Evolutionary conservation across 2,329 filamentous ascomycete genomes (phyloP).

Genomic region (Colletotrichum higginsianum): DNA sequence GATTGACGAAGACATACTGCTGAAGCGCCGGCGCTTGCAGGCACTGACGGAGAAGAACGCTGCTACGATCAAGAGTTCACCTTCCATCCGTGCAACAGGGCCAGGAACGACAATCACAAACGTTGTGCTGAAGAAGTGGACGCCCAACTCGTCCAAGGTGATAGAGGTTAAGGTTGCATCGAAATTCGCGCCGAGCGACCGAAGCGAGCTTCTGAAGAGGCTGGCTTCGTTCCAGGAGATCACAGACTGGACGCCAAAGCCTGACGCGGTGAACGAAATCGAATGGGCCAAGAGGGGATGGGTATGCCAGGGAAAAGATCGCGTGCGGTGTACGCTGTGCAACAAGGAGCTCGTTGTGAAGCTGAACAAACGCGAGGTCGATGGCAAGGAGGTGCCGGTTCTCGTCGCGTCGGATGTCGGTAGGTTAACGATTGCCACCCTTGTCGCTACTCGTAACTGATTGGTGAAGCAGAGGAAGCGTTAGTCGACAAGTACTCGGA

Average conservation of each 20-base stretch:
- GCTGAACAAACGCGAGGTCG: slow-evolving; percentile 73
- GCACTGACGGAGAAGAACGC: slow-evolving; percentile 42
- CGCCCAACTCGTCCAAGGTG: slow-evolving; percentile 47
- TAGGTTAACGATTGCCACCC: slow-evolving; percentile 44
- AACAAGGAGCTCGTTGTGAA: slow-evolving; percentile 88
- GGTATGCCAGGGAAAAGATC: slow-evolving; percentile 87
- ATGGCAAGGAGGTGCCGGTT: slow-evolving; percentile 69
- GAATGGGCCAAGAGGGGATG: slow-evolving; percentile 96
- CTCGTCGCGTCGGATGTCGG: slow-evolving; percentile 73
- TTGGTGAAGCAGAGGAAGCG: slow-evolving; percentile 64
- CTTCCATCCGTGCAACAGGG: slow-evolving; percentile 27
- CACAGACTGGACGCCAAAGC: slow-evolving; percentile 94
- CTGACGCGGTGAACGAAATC: slow-evolving; percentile 86
- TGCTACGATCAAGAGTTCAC: slow-evolving; percentile 32
- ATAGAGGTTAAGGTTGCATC: slow-evolving; percentile 45
- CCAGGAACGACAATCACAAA: slow-evolving; percentile 56
- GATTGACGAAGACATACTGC: slow-evolving; percentile 59
- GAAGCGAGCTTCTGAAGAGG: slow-evolving; percentile 83
- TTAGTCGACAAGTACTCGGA: slow-evolving; percentile 83
- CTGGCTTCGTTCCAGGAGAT: slow-evolving; percentile 92
- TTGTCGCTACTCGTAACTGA: slow-evolving; percentile 29
- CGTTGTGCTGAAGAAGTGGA: slow-evolving; percentile 59
- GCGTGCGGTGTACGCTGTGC: slow-evolving; percentile 88
- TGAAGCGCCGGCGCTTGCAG: slow-evolving; percentile 67
- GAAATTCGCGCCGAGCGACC: slow-evolving; percentile 89